Percentiles rank a stretch among this genome's conserved stretches.
phyloP scores from a whole-genome alignment of 257 asterid genomes.

The Asclepias syriaca region DNA sequence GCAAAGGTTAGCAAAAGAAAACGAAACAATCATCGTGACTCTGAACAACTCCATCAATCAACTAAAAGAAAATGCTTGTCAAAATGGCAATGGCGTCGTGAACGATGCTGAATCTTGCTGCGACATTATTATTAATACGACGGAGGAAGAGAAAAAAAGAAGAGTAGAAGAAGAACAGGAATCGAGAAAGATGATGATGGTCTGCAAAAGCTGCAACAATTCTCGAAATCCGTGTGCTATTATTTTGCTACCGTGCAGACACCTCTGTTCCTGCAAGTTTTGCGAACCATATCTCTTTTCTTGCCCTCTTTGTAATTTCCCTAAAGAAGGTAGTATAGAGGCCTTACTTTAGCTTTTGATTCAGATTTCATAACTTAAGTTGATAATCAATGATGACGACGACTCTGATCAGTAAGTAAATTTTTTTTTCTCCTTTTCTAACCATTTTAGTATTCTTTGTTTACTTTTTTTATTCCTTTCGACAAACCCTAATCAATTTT shows the following conservation, averaged over 20 bases:
- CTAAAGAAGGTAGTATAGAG: conserved; percentile 54
- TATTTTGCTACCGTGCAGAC: conserved; percentile 74
- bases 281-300: conserved; percentile 53
- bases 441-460: neutral
- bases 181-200: conserved; percentile 25
- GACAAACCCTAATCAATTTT: neutral
- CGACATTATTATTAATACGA: neutral
- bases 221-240: conserved; percentile 46
- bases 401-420: neutral
- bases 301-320: conserved; percentile 64
- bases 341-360: conserved; percentile 33
- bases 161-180: neutral
- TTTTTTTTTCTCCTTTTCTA: neutral
- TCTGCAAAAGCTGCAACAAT: conserved; percentile 52
- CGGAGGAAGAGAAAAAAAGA: neutral
- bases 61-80: conserved; percentile 33
- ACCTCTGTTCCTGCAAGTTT: conserved; percentile 55
- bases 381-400: neutral
- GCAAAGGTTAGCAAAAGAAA: conserved; percentile 52
- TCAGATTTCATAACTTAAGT: neutral
- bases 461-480: neutral
- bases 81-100: conserved; percentile 27
- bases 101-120: conserved; percentile 71
- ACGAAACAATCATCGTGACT: conserved; percentile 42
- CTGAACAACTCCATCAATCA: conserved; percentile 47